phyloP scores from a whole-genome alignment of 176 grass and related monocot genomes.

The Aegilops longissima region DNA sequence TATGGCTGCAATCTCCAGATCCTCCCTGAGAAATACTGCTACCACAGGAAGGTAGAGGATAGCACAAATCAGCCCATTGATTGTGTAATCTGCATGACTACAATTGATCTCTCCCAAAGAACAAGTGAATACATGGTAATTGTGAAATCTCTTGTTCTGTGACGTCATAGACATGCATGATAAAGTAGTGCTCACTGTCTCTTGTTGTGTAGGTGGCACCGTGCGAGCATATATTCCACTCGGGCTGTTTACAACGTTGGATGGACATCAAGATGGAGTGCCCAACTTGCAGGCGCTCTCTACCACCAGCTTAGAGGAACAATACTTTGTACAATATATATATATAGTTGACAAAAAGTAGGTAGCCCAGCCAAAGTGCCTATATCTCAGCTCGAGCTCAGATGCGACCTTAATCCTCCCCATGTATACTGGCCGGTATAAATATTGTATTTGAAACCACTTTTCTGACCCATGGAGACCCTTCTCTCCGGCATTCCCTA shows the following conservation, averaged over 20 bases:
- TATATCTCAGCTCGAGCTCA: too few species aligned
- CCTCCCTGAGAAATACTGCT: conserved; percentile 94
- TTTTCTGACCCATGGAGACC: too few species aligned
- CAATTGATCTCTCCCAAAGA: conserved; percentile 72
- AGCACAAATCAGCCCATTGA: conserved; percentile 56
- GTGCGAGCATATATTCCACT: conserved; percentile 98
- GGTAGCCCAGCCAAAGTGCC: conserved; percentile 24
- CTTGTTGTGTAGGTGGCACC: conserved; percentile 72
- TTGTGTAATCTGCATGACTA: conserved; percentile 98
- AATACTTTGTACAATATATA: conserved; percentile 53
- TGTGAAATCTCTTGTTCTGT: neutral
- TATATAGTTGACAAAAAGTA: conserved; percentile 42
- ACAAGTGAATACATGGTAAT: conserved; percentile 96
- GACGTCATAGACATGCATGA: neutral
- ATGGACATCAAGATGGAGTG: conserved; percentile 99
- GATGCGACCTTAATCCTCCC: too few species aligned
- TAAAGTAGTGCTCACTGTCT: neutral
- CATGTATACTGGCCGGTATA: too few species aligned
- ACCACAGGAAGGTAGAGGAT: conserved; percentile 78
- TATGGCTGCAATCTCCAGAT: conserved; percentile 55
- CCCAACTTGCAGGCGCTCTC: conserved; percentile 84
- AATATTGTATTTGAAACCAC: too few species aligned
- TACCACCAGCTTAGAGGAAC: conserved; percentile 71
- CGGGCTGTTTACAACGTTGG: conserved; percentile 96
- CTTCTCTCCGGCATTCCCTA: too few species aligned